Evolutionary conservation across 805 yeast species (phyloP).

Genomic region (Ogataea minuta): DNA sequence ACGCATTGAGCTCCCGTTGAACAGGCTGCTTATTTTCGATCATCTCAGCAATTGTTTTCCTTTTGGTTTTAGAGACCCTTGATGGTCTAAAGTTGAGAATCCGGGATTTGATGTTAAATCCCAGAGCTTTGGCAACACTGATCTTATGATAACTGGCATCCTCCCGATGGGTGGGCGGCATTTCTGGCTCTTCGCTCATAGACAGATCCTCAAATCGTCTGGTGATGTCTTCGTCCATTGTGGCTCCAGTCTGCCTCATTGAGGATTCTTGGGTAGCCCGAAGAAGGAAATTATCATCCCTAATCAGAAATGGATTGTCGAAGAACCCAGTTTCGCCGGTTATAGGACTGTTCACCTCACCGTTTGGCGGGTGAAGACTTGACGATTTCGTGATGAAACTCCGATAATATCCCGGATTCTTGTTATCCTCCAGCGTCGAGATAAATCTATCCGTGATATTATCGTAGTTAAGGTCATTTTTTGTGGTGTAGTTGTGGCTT

Average conservation of each 20-base stretch:
- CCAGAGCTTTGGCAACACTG: conserved; percentile 50
- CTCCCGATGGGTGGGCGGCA: conserved; percentile 3
- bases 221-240: conserved; percentile 12
- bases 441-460: conserved; percentile 30
- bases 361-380: conserved; percentile 8
- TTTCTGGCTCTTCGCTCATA: conserved; percentile 9
- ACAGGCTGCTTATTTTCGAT: conserved; percentile 14
- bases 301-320: conserved; percentile 20
- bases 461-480: conserved; percentile 21
- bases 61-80: conserved; percentile 14
- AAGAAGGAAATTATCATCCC: conserved; percentile 22
- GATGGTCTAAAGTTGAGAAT: conserved; percentile 39
- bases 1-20: conserved; percentile 13
- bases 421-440: conserved; percentile 21
- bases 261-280: conserved; percentile 18
- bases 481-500: conserved; percentile 22
- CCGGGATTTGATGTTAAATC: conserved; percentile 39
- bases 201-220: conserved; percentile 14
- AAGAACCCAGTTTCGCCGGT: conserved; percentile 13
- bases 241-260: conserved; percentile 8
- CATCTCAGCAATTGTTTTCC: conserved; percentile 9
- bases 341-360: conserved; percentile 9
- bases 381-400: conserved; percentile 15
- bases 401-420: conserved; percentile 26
- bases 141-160: conserved; percentile 32